Percentiles rank a stretch among this genome's conserved stretches.
These are phyloP conservation scores for Prunus mira DNA, from an alignment of 306 rosid genomes.

Conservation along the genomic window DNA sequence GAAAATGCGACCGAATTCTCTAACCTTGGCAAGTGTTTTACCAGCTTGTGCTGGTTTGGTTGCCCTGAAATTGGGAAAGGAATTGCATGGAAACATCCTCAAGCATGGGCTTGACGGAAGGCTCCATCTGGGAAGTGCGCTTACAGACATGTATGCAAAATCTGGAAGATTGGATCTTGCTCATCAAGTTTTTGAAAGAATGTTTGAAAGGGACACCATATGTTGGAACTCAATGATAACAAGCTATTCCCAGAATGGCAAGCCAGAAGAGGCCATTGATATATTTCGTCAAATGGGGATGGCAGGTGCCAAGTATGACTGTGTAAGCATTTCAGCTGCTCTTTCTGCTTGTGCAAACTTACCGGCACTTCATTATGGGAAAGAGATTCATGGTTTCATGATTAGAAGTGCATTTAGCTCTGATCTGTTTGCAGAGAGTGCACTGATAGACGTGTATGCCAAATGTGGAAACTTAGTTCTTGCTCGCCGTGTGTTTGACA, in stretches of 20 bases:
- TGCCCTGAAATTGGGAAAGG: slow-evolving; percentile 62
- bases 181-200: slow-evolving; percentile 41
- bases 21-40: slow-evolving; percentile 65
- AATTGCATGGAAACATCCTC: slow-evolving; percentile 59
- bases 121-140: slow-evolving; percentile 61
- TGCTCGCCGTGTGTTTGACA: slow-evolving; percentile 56
- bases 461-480: slow-evolving; percentile 71
- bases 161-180: slow-evolving; percentile 80
- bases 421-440: slow-evolving; percentile 57
- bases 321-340: slow-evolving; percentile 61
- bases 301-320: slow-evolving; percentile 48
- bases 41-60: slow-evolving; percentile 74
- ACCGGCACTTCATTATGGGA: slow-evolving; percentile 68
- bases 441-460: slow-evolving; percentile 77
- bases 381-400: slow-evolving; percentile 63
- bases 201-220: slow-evolving; percentile 60
- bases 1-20: slow-evolving; percentile 58
- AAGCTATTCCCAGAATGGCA: slow-evolving; percentile 66
- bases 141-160: slow-evolving; percentile 78
- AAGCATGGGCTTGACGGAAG: slow-evolving; percentile 41
- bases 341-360: slow-evolving; percentile 68
- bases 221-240: slow-evolving; percentile 82
- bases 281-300: slow-evolving; percentile 68
- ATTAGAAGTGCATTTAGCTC: slow-evolving; percentile 42
- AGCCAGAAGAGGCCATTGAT: slow-evolving; percentile 61